Base-by-base conservation (phyloP, 495 filamentous ascomycete species). In the Xylaria scruposa region DNA sequence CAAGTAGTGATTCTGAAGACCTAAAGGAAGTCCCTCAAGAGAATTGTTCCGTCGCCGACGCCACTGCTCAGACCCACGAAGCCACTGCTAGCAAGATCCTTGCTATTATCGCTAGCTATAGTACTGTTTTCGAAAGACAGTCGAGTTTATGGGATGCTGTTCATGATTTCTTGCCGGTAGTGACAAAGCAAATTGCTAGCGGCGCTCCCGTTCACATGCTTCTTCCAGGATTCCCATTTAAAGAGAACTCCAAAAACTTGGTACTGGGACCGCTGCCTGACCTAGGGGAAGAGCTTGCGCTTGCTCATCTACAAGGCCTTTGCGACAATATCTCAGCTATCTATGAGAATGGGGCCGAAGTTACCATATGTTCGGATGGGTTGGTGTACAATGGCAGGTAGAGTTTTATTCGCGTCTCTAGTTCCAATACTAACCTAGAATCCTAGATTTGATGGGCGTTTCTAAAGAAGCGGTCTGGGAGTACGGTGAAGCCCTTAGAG, bases 191-290 rank as follows among this genome's bases (percentile, higher is more conserved):
- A 21, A 29, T 64, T 15, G 61, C 61, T 1, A 13, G 42, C 42
- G 42, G 26, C 4, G 24, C 44, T 15, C 40, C 65, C 42, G 15
- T 68, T 40, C 51, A 38, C 17, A 54, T 68, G 31, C 47, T 68
- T 42, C 65, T 68, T 42, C 65, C 65, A 3, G 65, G 19, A n/a
- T 68, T 68, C 31, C 65, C 65, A 38, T 54, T 68, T n/a, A 56
- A 68, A 15, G 47, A 53, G 17, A 38, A 31, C 19, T 68, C 46
- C 47, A 40, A 56, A 19, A 36, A 38, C 15, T 36, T 68, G 7
- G 65, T 68, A 15, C 65, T 68, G 31, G 65, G 65, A 24, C 31
- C 65, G 17, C 49, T 68, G n/a, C 51, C 65, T 44, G 51, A 68
- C 38, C 12, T 56, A 19, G 65, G 51, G 21, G 51, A 68, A 68